Evolutionary conservation across 2,329 filamentous ascomycete genomes (phyloP), one percentile per base, ranked within the genome.

Genomic region (Monilinia polystroma): DNA sequence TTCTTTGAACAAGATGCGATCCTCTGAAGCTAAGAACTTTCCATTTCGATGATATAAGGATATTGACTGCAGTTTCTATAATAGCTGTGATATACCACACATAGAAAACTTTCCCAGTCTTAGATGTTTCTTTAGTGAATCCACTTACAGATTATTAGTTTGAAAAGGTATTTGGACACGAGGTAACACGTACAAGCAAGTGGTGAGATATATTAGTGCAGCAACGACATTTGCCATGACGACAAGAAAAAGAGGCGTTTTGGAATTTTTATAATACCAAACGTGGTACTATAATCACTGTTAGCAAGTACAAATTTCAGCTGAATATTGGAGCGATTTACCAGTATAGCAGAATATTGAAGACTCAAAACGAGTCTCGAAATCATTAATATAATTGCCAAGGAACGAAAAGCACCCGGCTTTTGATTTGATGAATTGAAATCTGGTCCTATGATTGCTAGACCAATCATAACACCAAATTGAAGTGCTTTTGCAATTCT

Each of bases 1-100:
- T 84, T 32, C 85, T 79, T 71, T 85, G 82, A 69, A 85, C 84
- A 43, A 87, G 76, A 75, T 86, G 83, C 1, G 83, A 86, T 60
- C 83, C 79, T 73, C 85, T 82, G 73, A 87, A 85, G 57, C 81
- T 82, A 14, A 86, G 32, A n/a, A 72, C 71, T 41, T 73, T 70
- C 69, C 68, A 73, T 16, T 38, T 66, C 6, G 70, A 69, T 3
- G 71, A 70, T 12, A 74, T 60, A 0, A 49, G 56, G 52, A 74
- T 73, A 20, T 74, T 74, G 49, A 68, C 52, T 32, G 62, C 66
- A 1, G 67, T 72, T 41, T 74, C 73, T 3, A 70, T 32, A n/a
- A 72, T 53, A 20, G 71, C 70, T 38, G 69, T 68, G 11, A 73
- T 52, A 56, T 73, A 73, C 67, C 68, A 73, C 26, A 67, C 63